Evolutionary conservation across 2,329 filamentous ascomycete species (phyloP).

Genomic region (Penicillium sp.): DNA sequence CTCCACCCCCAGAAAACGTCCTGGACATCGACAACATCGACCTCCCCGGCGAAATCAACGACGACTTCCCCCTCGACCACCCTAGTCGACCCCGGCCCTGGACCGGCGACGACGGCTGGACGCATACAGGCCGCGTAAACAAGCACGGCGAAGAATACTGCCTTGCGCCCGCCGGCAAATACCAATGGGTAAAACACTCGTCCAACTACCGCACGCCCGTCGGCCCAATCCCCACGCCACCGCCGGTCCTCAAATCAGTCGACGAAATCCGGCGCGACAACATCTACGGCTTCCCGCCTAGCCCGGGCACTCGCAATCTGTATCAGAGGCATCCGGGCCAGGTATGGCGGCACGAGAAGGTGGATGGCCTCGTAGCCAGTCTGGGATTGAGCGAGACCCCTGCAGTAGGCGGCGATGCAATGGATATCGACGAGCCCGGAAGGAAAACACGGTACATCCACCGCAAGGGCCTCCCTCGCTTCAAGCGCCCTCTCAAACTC

Average conservation of each 20-base stretch:
- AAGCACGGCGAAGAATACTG: constrained; percentile 27
- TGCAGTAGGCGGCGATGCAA: constrained; percentile 4
- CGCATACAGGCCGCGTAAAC: constrained; percentile 27
- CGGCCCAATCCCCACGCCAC: constrained; percentile 23
- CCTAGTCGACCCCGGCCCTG: constrained; percentile 19
- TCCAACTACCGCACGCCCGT: constrained; percentile 24
- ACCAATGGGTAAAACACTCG: constrained; percentile 22
- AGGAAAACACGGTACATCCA: constrained; percentile 19
- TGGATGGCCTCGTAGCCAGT: constrained; percentile 22
- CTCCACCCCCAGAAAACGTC: not conserved
- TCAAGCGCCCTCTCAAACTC: constrained; percentile 12
- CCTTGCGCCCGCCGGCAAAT: constrained; percentile 20
- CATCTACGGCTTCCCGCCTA: constrained; percentile 30
- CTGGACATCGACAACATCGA: constrained; percentile 3
- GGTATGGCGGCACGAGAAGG: constrained; percentile 20
- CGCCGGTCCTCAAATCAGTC: constrained; percentile 23
- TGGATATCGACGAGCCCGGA: constrained; percentile 17
- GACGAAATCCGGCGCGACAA: constrained; percentile 26
- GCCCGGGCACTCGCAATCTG: constrained; percentile 28
- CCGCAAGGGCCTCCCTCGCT: not conserved
- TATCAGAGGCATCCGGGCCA: constrained; percentile 18
- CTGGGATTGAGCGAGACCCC: constrained; percentile 20
- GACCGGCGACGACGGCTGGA: constrained; percentile 29
- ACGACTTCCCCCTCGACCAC: constrained; percentile 16
- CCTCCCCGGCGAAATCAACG: constrained; percentile 7